phyloP scores from a whole-genome alignment of 495 filamentous ascomycete genomes.

The Penicillium canariense region DNA sequence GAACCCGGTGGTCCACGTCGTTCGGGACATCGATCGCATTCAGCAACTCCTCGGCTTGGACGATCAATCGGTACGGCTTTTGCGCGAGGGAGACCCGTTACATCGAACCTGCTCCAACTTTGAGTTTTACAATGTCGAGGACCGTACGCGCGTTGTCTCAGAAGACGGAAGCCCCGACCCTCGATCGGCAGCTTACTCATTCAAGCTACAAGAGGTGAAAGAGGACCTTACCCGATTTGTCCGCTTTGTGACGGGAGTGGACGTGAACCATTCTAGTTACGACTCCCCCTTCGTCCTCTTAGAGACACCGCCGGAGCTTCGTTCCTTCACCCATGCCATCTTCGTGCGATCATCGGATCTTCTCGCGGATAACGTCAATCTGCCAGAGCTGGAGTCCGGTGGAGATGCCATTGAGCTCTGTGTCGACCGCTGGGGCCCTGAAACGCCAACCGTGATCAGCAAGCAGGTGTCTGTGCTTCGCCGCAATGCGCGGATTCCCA shows the following conservation, averaged over 20 bases:
- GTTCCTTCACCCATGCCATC: slow-evolving; percentile 64
- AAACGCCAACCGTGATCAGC: slow-evolving; percentile 42
- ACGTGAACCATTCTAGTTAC: slow-evolving; percentile 53
- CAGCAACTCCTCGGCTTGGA: slow-evolving; percentile 59
- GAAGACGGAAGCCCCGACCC: slow-evolving; percentile 42
- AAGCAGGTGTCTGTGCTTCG: slow-evolving; percentile 46
- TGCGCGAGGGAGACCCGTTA: slow-evolving; percentile 51
- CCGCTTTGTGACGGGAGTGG: slow-evolving; percentile 59
- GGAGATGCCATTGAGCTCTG: slow-evolving; percentile 73
- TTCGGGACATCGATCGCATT: slow-evolving; percentile 66
- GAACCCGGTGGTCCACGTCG: slow-evolving; percentile 72
- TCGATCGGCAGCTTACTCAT: slow-evolving; percentile 54
- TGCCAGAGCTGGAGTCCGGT: slow-evolving; percentile 64
- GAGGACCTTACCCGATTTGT: slow-evolving; percentile 73
- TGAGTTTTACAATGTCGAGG: slow-evolving; percentile 75
- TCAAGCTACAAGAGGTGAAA: slow-evolving; percentile 70
- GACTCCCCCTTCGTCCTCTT: slow-evolving; percentile 72
- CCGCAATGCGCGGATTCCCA: slow-evolving; percentile 61
- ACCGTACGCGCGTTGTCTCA: slow-evolving; percentile 29
- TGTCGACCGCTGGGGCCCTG: slow-evolving; percentile 59
- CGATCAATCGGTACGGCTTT: slow-evolving; percentile 50
- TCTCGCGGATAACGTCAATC: slow-evolving; percentile 49
- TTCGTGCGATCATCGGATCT: slow-evolving; percentile 62
- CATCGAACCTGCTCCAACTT: slow-evolving; percentile 71
- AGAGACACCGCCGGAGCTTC: slow-evolving; percentile 63